Evolutionary conservation across 768 basidiomycete genomes (phyloP).

Genomic region (Tremella fuciformis): DNA sequence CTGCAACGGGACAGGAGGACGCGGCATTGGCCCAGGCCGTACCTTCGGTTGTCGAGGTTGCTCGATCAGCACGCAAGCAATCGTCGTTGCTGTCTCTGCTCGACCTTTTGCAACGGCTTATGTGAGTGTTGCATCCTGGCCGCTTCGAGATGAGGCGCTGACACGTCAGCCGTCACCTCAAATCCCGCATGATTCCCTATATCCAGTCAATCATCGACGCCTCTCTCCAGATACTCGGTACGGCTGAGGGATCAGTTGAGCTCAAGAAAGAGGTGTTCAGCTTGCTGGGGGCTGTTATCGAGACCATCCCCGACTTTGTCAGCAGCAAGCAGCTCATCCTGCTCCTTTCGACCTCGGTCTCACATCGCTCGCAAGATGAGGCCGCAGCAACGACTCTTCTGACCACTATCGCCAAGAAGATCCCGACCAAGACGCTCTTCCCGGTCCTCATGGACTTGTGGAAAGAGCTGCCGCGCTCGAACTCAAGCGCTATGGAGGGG

Average conservation of each 20-base stretch:
- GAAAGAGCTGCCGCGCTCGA: constrained; percentile 40
- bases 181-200: constrained; percentile 82
- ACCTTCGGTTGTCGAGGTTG: constrained; percentile 58
- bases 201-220: constrained; percentile 69
- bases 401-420: constrained; percentile 68
- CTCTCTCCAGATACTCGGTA: constrained; percentile 53
- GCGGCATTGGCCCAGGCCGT: constrained; percentile 61
- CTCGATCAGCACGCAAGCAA: background rate
- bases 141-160: background rate
- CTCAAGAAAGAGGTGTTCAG: constrained; percentile 30
- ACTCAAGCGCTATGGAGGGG: constrained; percentile 46
- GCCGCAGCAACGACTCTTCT: constrained; percentile 54
- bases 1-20: constrained; percentile 68
- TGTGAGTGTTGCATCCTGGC: constrained; percentile 9
- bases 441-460: constrained; percentile 59
- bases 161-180: constrained; percentile 64
- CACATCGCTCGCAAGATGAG: constrained; percentile 26
- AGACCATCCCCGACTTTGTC: constrained; percentile 72
- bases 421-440: constrained; percentile 66
- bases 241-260: constrained; percentile 13
- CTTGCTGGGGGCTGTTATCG: constrained; percentile 66
- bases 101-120: constrained; percentile 4
- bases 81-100: constrained; percentile 5
- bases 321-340: constrained; percentile 42
- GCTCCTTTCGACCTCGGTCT: constrained; percentile 28